Conservation (phyloP, 2,329 filamentous ascomycete species). For the Colletotrichum sp. region DNA sequence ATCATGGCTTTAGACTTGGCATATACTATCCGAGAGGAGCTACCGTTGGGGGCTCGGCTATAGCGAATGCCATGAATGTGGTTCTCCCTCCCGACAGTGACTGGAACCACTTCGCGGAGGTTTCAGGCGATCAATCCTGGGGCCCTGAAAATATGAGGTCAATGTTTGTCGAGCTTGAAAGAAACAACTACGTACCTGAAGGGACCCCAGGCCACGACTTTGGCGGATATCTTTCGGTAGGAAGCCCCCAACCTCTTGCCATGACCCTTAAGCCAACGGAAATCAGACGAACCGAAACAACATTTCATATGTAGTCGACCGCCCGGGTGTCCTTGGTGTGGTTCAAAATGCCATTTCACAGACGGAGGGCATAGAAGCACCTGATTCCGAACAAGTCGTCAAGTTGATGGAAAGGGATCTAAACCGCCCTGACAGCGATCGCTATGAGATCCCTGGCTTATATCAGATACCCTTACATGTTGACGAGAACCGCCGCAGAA, state of each 20-base stretch:
- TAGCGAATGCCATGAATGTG: slow-evolving; percentile 46
- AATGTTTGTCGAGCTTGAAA: slow-evolving; percentile 53
- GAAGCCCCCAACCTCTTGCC: too few relatives aligned
- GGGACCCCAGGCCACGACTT: slow-evolving; percentile 50
- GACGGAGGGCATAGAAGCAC: neutral
- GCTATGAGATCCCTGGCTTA: neutral
- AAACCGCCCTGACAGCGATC: neutral
- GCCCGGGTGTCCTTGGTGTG: neutral
- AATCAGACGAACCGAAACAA: slow-evolving; percentile 26
- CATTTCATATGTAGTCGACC: neutral
- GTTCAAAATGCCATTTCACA: neutral
- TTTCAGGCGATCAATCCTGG: slow-evolving; percentile 59
- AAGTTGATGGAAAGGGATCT: neutral
- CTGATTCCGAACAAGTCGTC: neutral
- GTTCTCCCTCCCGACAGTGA: slow-evolving; percentile 54
- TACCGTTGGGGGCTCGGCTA: slow-evolving; percentile 36
- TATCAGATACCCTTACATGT: neutral
- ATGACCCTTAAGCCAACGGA: neutral
- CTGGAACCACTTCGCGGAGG: slow-evolving; percentile 49
- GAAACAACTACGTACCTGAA: slow-evolving; percentile 45
- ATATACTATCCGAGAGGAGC: slow-evolving; percentile 31
- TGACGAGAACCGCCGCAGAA: neutral
- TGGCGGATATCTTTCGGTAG: slow-evolving; percentile 47
- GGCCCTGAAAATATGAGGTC: slow-evolving; percentile 52
- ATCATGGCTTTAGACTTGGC: slow-evolving; percentile 16